Percentiles rank a stretch among this genome's conserved stretches.
phyloP scores from a whole-genome alignment of 169 alveolate species.

The Cryptosporidium ryanae region DNA sequence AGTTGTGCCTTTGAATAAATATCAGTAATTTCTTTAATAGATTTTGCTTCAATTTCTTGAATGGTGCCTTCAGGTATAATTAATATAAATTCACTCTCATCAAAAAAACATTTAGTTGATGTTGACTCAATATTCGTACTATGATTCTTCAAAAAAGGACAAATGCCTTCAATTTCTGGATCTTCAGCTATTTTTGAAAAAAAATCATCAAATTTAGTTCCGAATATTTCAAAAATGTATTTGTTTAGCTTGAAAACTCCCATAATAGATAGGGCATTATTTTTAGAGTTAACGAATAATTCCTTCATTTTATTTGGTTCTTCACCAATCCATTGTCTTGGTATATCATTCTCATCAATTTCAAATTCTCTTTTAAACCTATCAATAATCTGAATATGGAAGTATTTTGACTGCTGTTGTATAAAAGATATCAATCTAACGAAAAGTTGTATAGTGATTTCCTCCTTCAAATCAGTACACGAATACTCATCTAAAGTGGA shows the following conservation, averaged over 20 bases:
- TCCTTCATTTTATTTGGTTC: conserved; percentile 43
- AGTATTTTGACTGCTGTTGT: conserved; percentile 61
- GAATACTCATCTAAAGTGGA: conserved; percentile 1
- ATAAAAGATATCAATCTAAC: conserved; percentile 15
- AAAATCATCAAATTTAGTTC: not conserved
- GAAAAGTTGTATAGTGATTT: conserved; percentile 61
- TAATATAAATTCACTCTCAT: not conserved
- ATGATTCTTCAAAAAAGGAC: not conserved
- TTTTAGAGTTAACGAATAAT: conserved; percentile 41
- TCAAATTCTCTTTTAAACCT: conserved; percentile 61
- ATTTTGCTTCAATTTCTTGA: conserved; percentile 50
- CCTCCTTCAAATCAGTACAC: conserved; percentile 25
- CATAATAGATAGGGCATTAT: conserved; percentile 23
- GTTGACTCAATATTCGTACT: not conserved
- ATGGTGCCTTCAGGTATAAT: not conserved
- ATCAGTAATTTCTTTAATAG: conserved; percentile 49
- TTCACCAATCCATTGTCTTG: conserved; percentile 75
- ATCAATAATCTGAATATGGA: conserved; percentile 33
- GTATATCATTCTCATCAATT: conserved; percentile 57
- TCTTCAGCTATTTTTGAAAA: not conserved
- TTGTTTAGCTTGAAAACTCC: conserved; percentile 10
- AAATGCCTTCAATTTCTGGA: not conserved
- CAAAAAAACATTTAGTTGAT: not conserved
- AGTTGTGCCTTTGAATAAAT: conserved; percentile 69
- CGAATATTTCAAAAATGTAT: conserved; percentile 4